Evolutionary conservation across 108 stramenopile species (phyloP), one percentile per base, ranked within the genome.

Genomic region (Stephanodiscus triporus): DNA sequence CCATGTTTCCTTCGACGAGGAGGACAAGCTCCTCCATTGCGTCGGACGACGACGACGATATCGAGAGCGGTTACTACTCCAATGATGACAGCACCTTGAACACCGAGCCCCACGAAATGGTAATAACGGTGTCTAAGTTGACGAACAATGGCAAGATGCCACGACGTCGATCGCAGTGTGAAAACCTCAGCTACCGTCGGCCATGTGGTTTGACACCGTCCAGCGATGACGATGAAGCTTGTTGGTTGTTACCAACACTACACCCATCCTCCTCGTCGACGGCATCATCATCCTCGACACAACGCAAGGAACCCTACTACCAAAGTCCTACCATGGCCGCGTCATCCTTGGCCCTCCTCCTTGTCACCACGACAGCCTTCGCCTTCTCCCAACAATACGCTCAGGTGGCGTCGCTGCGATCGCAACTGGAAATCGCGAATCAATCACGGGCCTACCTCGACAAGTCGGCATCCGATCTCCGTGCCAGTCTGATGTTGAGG

Each of bases 51-150:
- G 24, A 27, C 30, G 27, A 60, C 27, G 59, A 60, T 36, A 60
- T 60, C 7, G 59, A 60, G 36, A 36, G 59, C 59, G 59, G 59
- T 29, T 60, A 26, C 36, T 32, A 2, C 64, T 50, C 73, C 65
- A 9, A 38, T 20, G 19, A 64, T 22, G 14, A 56, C 65, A 27
- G 9, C 20, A 29, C 0, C 50, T 72, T 62, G 63, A 6, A 19
- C 68, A 49, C 43, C 68, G 9, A 9, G 17, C n/a, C 19, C 48
- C 19, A 6, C 19, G 32, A 19, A 38, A 34, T 54, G 27, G 8
- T 54, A 19, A 26, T 27, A 9, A 26, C 53, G 53, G 26, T 26
- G 53, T 54, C 53, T 8, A 24, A 27, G 53, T n/a, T 27, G 53
- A 40, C 29, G 27, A 60, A 34, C 16, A 30, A 60, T 6, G 32